Evolutionary conservation across 345 rosid species (phyloP), one percentile per base, ranked within the genome.

Genomic region (Odontarrhena argentea): DNA sequence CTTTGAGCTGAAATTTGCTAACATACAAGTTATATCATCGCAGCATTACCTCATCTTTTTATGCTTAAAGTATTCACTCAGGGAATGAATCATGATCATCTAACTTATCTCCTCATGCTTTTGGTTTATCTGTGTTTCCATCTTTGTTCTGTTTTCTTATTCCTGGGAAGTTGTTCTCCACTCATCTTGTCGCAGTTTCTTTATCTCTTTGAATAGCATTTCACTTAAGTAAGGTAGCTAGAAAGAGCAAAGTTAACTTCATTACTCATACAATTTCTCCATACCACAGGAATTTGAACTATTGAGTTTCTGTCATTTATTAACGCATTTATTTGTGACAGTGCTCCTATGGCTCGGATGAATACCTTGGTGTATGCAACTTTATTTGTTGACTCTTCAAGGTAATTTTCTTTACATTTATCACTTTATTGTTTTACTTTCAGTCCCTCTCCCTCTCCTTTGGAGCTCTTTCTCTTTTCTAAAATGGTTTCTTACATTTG

Each of bases 331-430:
- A 9, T 15, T 57, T 63, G 25, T 57, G 25, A 51, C 84, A 94
- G 99, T 68, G 82, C 90, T 45, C 85, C 96, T 58, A 95, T 87
- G 85, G 84, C 97, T 72, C 85, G 91, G 63, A 78, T 82, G 53
- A 87, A 87, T 88, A 79, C 95, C 30, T 69, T 94, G 81, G 87
- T 83, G 60, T 80, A 84, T 84, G 91, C 96, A 59, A 87, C 92
- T 68, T 86, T 87, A 78, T 91, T 85, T 59, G 74, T 83, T 55
- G 96, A 87, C 71, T 60, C 85, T 78, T 82, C 95, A 25, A 91
- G 99, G 99, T 88, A 86, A 53, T 42, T 72, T 54, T 26, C 45
- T 14, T 40, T 3, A 38, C 15, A 22, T 54, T 6, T 48, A 26
- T 54, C 42, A 49, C 47, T 61, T 74, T 34, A 48, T 32, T 67